Conservation (phyloP, 139 green algal species). For the Chlamydomonas eustigma region DNA sequence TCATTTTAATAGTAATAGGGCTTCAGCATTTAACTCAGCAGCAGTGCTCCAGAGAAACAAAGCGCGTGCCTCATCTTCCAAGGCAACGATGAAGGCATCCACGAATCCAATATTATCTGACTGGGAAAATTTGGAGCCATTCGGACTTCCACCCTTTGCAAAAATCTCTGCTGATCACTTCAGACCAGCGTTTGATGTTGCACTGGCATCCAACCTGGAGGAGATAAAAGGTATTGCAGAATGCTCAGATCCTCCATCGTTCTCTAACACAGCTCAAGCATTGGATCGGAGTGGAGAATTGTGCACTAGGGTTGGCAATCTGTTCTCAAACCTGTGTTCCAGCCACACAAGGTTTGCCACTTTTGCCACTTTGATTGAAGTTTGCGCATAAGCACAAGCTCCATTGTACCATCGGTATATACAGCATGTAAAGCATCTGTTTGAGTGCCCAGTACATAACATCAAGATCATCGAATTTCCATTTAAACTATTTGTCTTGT, state of each 20-base stretch:
- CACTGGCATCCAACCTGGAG: constrained; percentile 7
- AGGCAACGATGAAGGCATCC: too few relatives aligned
- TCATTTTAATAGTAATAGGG: too few relatives aligned
- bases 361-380: not conserved
- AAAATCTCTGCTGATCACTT: not conserved
- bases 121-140: constrained; percentile 8
- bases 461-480: too few relatives aligned
- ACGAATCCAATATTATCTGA: constrained; percentile 7
- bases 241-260: not conserved
- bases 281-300: constrained; percentile 7
- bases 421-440: too few relatives aligned
- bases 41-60: too few relatives aligned
- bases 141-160: constrained; percentile 14
- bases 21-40: too few relatives aligned
- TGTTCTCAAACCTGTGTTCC: constrained; percentile 20
- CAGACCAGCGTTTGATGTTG: constrained; percentile 13
- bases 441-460: too few relatives aligned
- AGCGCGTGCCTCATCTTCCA: too few relatives aligned
- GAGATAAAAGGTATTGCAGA: constrained; percentile 5
- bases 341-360: constrained; percentile 7
- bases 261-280: constrained; percentile 3
- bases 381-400: too few relatives aligned
- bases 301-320: not conserved
- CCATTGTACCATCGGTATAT: too few relatives aligned
- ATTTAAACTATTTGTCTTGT: too few relatives aligned